Percentiles rank a stretch among this genome's conserved stretches.
Conservation (phyloP, 2,329 filamentous ascomycete species). For the Chaetomium globosum region DNA sequence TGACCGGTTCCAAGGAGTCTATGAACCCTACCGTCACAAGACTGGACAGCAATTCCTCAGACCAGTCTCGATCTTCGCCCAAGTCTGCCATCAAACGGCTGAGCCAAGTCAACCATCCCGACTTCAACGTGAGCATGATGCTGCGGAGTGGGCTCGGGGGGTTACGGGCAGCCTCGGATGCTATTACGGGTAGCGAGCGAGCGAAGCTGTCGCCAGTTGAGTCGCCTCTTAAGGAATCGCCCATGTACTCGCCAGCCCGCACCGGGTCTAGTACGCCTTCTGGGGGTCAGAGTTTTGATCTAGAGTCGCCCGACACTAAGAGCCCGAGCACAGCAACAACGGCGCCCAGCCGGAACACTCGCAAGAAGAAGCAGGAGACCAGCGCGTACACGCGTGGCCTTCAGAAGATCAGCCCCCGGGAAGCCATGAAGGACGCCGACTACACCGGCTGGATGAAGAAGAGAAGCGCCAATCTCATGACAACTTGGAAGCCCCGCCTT, state of each 20-base stretch:
- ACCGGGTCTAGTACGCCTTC: constrained; percentile 76
- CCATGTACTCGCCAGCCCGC: constrained; percentile 66
- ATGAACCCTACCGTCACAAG: constrained; percentile 63
- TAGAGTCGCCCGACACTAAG: constrained; percentile 72
- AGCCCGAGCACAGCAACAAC: constrained; percentile 55
- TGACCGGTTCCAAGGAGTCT: constrained; percentile 56
- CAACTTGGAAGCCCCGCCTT: constrained; percentile 95
- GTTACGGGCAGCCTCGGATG: constrained; percentile 84
- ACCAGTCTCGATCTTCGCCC: constrained; percentile 44
- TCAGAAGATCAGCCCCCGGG: constrained; percentile 75
- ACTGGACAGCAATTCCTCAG: constrained; percentile 52
- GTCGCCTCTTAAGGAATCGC: constrained; percentile 55
- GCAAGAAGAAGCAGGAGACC: constrained; percentile 89
- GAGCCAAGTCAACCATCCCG: constrained; percentile 52
- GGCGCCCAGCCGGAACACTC: constrained; percentile 51
- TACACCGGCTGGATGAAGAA: constrained; percentile 99
- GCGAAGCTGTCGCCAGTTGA: constrained; percentile 57
- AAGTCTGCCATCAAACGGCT: constrained; percentile 50
- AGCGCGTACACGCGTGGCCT: constrained; percentile 90
- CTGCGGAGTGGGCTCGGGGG: constrained; percentile 66
- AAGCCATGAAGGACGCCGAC: constrained; percentile 84
- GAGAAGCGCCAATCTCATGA: constrained; percentile 93
- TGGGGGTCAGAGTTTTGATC: constrained; percentile 70
- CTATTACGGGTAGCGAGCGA: constrained; percentile 58
- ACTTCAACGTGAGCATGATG: constrained; percentile 59